Percentiles rank a stretch among this genome's conserved stretches.
These are phyloP conservation scores for Cytospora chrysosperma DNA, from an alignment of 2,329 filamentous ascomycete species.

Conservation along the genomic window DNA sequence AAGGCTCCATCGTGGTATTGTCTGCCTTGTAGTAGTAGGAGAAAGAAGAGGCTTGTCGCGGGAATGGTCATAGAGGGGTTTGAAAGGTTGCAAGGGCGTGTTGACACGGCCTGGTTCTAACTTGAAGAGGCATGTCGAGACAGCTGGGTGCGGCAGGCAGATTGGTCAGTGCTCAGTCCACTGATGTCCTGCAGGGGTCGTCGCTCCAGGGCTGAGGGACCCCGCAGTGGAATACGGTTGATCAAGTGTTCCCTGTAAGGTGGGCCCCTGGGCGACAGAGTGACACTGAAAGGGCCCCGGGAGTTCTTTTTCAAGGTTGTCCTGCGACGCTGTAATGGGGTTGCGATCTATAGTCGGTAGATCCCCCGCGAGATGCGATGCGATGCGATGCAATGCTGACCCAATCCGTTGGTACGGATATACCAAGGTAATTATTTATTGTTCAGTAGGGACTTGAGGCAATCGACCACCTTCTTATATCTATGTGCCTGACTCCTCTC, in stretches of 20 bases:
- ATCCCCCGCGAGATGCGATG: conserved; percentile 28
- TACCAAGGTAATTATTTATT: not conserved
- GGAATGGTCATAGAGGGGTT: not conserved
- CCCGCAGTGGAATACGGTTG: not conserved
- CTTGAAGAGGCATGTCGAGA: not conserved
- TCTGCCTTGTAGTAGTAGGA: too few species aligned
- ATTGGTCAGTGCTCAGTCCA: not conserved
- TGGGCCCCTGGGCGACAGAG: not conserved
- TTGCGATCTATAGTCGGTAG: not conserved
- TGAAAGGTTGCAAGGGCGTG: not conserved
- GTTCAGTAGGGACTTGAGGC: too few species aligned
- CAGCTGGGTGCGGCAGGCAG: not conserved
- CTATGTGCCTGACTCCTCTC: not conserved
- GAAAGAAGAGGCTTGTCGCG: not conserved
- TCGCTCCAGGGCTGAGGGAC: not conserved
- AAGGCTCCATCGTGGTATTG: conserved; percentile 18
- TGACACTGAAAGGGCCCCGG: not conserved
- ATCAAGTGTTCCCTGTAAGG: not conserved
- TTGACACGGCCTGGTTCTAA: not conserved
- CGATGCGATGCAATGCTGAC: not conserved
- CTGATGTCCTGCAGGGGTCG: not conserved
- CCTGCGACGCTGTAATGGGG: not conserved
- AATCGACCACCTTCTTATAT: not conserved
- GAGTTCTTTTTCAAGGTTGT: not conserved
- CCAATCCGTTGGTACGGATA: not conserved